Conservation (phyloP, 73 alveolate species). For the Paramecium pentaurelia region DNA sequence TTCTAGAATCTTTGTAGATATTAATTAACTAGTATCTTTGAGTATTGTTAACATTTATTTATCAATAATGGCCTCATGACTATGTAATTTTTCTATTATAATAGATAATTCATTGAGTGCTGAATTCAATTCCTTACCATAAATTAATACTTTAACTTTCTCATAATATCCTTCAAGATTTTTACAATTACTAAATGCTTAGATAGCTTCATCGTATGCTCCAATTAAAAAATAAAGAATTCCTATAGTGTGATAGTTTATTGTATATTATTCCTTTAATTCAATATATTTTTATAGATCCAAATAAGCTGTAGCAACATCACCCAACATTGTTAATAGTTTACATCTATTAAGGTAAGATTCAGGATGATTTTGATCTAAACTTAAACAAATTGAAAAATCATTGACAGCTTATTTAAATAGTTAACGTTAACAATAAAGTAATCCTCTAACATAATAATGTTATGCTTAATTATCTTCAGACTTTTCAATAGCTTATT, state of each 20-base stretch:
- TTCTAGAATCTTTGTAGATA: not conserved
- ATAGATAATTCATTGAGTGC: conserved; percentile 28
- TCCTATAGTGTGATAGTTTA: not conserved
- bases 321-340: conserved; percentile 23
- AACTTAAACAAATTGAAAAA: conserved; percentile 49
- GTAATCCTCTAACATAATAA: conserved; percentile 54
- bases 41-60: not conserved
- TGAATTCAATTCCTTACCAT: not conserved
- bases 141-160: conserved; percentile 31
- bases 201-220: conserved; percentile 36
- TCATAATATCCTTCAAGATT: not conserved
- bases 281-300: conserved; percentile 29
- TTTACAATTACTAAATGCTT: conserved; percentile 3
- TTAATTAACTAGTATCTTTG: not conserved
- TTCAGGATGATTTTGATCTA: conserved; percentile 34
- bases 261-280: not conserved
- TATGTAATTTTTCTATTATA: not conserved
- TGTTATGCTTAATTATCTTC: conserved; percentile 56
- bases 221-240: conserved; percentile 32
- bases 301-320: not conserved
- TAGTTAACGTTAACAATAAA: not conserved
- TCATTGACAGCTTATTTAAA: conserved; percentile 60
- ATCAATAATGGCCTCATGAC: not conserved
- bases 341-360: conserved; percentile 39
- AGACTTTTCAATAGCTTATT: conserved; percentile 55